phyloP scores from a whole-genome alignment of 345 rosid genomes.

The Erucastrum elatum region DNA sequence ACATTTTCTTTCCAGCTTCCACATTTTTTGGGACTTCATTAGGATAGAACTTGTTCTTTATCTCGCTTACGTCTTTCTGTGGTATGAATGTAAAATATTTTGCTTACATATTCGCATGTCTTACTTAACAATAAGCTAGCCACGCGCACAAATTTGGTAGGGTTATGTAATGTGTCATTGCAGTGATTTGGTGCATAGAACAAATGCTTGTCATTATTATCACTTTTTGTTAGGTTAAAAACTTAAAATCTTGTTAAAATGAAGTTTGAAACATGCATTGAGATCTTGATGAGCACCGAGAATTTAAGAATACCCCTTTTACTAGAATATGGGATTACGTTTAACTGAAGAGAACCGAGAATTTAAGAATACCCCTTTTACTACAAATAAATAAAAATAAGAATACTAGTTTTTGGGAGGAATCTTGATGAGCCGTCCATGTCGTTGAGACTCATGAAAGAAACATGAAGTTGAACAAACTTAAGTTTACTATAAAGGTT shows the following conservation, averaged over 20 bases:
- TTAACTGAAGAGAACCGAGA: not conserved
- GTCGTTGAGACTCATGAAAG: conserved; percentile 30
- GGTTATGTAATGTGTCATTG: not conserved
- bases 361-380: not conserved
- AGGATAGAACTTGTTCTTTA: no score
- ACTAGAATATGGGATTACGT: not conserved
- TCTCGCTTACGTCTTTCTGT: no score
- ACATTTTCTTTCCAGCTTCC: no score
- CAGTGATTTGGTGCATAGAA: not conserved
- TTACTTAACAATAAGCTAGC: no score
- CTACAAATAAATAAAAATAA: not conserved
- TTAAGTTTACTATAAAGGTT: not conserved
- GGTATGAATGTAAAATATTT: not conserved
- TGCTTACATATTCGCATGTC: not conserved
- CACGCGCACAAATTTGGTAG: no score
- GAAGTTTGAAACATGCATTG: not conserved
- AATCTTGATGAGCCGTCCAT: conserved; percentile 32
- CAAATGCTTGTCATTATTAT: not conserved
- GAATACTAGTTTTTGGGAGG: not conserved
- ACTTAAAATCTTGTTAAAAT: not conserved
- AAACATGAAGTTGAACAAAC: conserved; percentile 2
- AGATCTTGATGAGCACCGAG: no score
- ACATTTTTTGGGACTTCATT: no score
- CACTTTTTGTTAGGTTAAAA: not conserved
- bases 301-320: no score